Conservation (phyloP, 805 yeast genomes). For the Suhomyces sp. region DNA sequence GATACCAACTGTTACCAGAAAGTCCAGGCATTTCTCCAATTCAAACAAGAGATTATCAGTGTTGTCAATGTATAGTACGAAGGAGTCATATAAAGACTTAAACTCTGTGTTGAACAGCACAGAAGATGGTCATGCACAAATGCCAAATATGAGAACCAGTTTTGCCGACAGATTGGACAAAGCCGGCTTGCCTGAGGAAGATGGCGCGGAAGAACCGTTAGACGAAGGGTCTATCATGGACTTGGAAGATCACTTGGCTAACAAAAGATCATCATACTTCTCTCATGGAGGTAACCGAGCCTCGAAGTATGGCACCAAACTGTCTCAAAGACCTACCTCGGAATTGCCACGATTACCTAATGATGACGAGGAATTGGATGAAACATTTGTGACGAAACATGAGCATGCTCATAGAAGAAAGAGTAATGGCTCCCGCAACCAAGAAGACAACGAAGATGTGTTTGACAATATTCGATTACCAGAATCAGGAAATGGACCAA, state of each 20-base stretch:
- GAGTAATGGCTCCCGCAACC: slow-evolving; percentile 9
- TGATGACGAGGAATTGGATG: slow-evolving; percentile 17
- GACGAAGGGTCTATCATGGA: slow-evolving; percentile 41
- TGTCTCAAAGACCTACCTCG: slow-evolving; percentile 19
- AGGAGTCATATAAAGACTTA: slow-evolving; percentile 59
- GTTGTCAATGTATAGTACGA: slow-evolving; percentile 68
- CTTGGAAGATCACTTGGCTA: slow-evolving; percentile 39
- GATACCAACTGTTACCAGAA: slow-evolving; percentile 70
- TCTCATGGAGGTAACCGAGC: slow-evolving; percentile 24
- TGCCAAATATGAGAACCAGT: slow-evolving; percentile 33
- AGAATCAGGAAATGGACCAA: slow-evolving; percentile 19
- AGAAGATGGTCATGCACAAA: slow-evolving; percentile 15
- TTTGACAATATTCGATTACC: slow-evolving; percentile 52
- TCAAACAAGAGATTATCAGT: slow-evolving; percentile 69
- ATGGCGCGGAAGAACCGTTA: slow-evolving; percentile 22
- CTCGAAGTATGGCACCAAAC: slow-evolving; percentile 20
- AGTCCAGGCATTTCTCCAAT: slow-evolving; percentile 58
- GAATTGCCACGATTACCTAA: slow-evolving; percentile 30
- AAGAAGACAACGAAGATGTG: slow-evolving; percentile 20
- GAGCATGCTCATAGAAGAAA: slow-evolving; percentile 21
- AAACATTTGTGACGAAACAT: slow-evolving; percentile 41
- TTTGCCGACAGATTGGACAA: slow-evolving; percentile 42
- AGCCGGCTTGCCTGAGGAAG: slow-evolving; percentile 29
- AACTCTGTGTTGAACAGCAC: slow-evolving; percentile 33
- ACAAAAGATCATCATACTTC: slow-evolving; percentile 39